phyloP scores from a whole-genome alignment of 805 yeast genomes.

The Candida adriatica region DNA sequence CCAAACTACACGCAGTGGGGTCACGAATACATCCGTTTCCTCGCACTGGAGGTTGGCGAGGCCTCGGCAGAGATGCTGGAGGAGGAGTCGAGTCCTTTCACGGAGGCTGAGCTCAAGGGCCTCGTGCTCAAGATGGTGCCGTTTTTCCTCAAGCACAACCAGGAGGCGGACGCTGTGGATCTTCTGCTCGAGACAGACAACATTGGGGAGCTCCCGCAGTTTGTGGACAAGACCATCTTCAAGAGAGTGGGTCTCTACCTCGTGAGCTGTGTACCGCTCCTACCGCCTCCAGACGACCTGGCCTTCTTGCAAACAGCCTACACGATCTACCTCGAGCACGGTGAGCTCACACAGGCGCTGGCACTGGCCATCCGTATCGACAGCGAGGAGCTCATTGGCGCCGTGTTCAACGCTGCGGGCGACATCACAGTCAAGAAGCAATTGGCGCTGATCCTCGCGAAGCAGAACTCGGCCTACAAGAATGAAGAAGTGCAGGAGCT shows the following conservation, averaged over 20 bases:
- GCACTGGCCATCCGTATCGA: constrained; percentile 85
- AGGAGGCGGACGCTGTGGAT: constrained; percentile 98
- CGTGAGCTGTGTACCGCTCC: constrained; percentile 92
- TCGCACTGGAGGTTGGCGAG: constrained; percentile 92
- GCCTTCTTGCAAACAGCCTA: constrained; percentile 84
- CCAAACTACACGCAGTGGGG: constrained; percentile 84
- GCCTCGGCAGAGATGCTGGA: constrained; percentile 55
- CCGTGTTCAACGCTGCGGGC: constrained; percentile 74
- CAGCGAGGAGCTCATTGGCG: constrained; percentile 65
- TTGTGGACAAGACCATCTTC: constrained; percentile 77
- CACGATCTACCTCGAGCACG: constrained; percentile 71
- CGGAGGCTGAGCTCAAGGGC: constrained; percentile 38
- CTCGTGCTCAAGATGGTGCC: constrained; percentile 79
- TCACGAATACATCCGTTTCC: constrained; percentile 93
- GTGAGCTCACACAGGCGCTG: constrained; percentile 83
- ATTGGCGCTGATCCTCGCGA: constrained; percentile 81
- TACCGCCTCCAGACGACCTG: constrained; percentile 91
- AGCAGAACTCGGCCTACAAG: constrained; percentile 78
- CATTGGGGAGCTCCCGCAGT: constrained; percentile 74
- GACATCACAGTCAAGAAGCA: constrained; percentile 79
- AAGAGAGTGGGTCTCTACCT: constrained; percentile 89
- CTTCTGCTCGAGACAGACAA: constrained; percentile 82
- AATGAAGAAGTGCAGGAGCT: constrained; percentile 75
- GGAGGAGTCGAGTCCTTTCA: constrained; percentile 26
- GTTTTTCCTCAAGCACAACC: constrained; percentile 86